These are phyloP conservation scores for Vicia villosa DNA, from an alignment of 306 rosid genomes.

Conservation along the genomic window DNA sequence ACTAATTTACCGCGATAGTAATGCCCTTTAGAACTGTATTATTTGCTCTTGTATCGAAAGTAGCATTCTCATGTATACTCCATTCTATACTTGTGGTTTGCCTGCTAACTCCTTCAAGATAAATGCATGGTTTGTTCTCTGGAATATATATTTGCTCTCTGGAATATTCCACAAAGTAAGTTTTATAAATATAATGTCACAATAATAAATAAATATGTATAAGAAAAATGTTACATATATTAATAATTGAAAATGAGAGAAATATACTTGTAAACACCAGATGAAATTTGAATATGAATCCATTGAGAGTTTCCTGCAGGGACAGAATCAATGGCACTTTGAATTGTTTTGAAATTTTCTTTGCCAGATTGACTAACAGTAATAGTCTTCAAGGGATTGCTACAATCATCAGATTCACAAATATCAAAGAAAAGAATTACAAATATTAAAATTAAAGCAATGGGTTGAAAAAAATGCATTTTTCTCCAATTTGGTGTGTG, in stretches of 20 bases:
- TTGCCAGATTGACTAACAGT: conserved; percentile 9
- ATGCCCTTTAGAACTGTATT: conserved; percentile 33
- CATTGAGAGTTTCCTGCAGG: conserved; percentile 34
- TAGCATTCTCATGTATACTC: conserved; percentile 9
- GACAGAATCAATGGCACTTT: conserved; percentile 40
- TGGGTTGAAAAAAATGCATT: conserved; percentile 2
- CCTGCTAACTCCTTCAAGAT: conserved; percentile 45
- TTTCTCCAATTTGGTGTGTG: background rate
- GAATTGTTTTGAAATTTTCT: conserved; percentile 41
- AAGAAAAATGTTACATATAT: background rate
- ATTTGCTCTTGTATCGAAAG: conserved; percentile 22
- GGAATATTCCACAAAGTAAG: background rate
- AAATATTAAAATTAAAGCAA: background rate
- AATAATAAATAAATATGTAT: no score
- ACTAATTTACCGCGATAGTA: conserved; percentile 4
- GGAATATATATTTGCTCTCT: conserved; percentile 34
- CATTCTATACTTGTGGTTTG: conserved; percentile 24
- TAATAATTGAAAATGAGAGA: background rate
- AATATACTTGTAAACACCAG: conserved; percentile 32
- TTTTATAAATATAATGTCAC: no score
- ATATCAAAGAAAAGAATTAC: background rate
- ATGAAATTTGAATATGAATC: conserved; percentile 38
- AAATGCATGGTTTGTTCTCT: conserved; percentile 23
- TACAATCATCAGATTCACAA: conserved; percentile 32
- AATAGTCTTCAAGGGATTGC: background rate